Evolutionary conservation across 495 filamentous ascomycete species (phyloP).

Genomic region (Aspergillus asperescens): DNA sequence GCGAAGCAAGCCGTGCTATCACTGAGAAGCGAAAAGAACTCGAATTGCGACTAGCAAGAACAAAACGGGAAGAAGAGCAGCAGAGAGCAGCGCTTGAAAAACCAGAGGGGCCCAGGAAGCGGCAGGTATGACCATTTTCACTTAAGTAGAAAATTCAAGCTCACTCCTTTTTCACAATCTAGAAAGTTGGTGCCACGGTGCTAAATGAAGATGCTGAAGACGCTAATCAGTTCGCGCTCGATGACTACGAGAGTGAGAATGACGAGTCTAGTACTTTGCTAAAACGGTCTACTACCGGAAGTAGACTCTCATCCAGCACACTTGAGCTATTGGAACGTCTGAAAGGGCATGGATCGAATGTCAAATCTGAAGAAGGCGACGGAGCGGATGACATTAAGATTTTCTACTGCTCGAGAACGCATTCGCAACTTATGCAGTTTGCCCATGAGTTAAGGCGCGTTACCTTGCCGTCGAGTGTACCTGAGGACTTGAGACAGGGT

Average conservation of each 20-base stretch:
- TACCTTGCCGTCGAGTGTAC: slow-evolving; percentile 59
- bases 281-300: slow-evolving; percentile 18
- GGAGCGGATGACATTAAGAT: slow-evolving; percentile 66
- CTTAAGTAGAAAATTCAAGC: background rate
- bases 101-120: slow-evolving; percentile 45
- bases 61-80: slow-evolving; percentile 63
- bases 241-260: slow-evolving; percentile 74
- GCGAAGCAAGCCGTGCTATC: slow-evolving; percentile 62
- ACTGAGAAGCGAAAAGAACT: slow-evolving; percentile 61
- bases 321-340: slow-evolving; percentile 38
- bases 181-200: slow-evolving; percentile 33
- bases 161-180: background rate
- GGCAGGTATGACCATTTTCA: slow-evolving; percentile 35
- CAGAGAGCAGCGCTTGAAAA: slow-evolving; percentile 46
- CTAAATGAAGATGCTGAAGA: slow-evolving; percentile 40
- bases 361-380: slow-evolving; percentile 44
- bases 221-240: slow-evolving; percentile 70
- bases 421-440: slow-evolving; percentile 92
- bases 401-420: slow-evolving; percentile 90
- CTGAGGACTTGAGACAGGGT: slow-evolving; percentile 26
- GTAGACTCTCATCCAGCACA: slow-evolving; percentile 41
- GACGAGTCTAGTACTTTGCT: slow-evolving; percentile 27
- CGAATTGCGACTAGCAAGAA: slow-evolving; percentile 61
- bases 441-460: slow-evolving; percentile 85
- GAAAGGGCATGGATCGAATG: slow-evolving; percentile 27